Conservation (phyloP, 2,329 filamentous ascomycete species). For the Monilinia fructicola region DNA sequence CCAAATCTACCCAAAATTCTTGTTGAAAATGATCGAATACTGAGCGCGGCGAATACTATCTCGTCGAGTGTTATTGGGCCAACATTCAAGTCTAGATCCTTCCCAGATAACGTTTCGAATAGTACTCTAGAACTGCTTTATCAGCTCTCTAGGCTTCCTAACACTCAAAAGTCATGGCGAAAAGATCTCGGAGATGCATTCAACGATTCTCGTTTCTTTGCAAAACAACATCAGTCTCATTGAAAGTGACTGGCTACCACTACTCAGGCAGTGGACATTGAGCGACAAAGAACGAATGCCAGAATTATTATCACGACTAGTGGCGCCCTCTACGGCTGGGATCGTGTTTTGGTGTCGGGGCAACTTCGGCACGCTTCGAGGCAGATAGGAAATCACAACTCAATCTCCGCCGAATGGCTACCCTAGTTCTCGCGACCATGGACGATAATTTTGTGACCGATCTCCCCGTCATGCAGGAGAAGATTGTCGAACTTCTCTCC, state of each 20-base stretch:
- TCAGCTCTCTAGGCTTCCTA: constrained; percentile 73
- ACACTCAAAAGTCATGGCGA: constrained; percentile 85
- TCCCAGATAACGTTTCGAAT: constrained; percentile 79
- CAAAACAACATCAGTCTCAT: constrained; percentile 65
- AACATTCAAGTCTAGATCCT: constrained; percentile 77
- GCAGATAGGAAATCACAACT: constrained; percentile 91
- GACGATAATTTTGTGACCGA: constrained; percentile 80
- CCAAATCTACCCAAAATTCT: constrained; percentile 80
- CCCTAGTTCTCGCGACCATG: constrained; percentile 73
- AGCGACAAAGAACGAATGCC: constrained; percentile 85
- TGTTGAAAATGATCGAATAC: constrained; percentile 80
- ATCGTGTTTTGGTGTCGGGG: constrained; percentile 99
- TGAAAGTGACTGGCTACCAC: constrained; percentile 73
- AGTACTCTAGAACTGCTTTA: constrained; percentile 71
- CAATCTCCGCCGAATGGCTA: constrained; percentile 78
- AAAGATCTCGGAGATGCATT: constrained; percentile 91
- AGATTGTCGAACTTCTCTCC: constrained; percentile 79
- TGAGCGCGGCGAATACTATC: constrained; percentile 74
- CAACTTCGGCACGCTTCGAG: constrained; percentile 88
- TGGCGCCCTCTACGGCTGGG: constrained; percentile 84
- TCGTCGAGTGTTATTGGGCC: constrained; percentile 81
- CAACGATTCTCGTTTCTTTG: constrained; percentile 84
- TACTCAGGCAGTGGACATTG: constrained; percentile 80
- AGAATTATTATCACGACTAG: constrained; percentile 76
- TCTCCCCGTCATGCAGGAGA: constrained; percentile 71